Evolutionary conservation across 768 basidiomycete species (phyloP).

Genomic region (Serendipita indica): DNA sequence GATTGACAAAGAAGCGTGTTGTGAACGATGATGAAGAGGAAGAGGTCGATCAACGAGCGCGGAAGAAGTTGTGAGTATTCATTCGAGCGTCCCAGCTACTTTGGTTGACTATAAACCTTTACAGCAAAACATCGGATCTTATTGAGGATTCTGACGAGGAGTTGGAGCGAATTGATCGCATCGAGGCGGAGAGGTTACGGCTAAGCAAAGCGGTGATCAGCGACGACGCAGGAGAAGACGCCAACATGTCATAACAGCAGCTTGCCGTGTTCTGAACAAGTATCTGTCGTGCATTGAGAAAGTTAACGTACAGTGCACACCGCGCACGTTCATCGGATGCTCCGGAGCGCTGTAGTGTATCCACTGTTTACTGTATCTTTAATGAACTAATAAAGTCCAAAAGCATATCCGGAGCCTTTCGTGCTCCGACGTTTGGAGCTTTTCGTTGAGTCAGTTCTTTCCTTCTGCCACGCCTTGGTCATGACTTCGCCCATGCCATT

Average conservation of each 20-base stretch:
- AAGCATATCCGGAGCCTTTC: no score
- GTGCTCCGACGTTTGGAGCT: no score
- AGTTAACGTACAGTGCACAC: no score
- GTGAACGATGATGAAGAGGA: slow-evolving; percentile 69
- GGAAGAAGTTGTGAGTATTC: slow-evolving; percentile 18
- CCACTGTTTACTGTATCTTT: no score
- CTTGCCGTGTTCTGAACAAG: no score
- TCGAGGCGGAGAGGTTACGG: not conserved
- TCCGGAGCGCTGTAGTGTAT: not conserved
- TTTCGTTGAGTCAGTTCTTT: not conserved
- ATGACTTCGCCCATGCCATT: not conserved
- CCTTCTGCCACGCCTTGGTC: not conserved
- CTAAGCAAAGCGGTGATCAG: not conserved
- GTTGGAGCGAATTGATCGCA: slow-evolving; percentile 5
- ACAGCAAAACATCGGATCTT: slow-evolving; percentile 77
- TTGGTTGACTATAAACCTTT: slow-evolving; percentile 8
- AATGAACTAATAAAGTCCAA: no score
- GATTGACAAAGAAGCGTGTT: slow-evolving; percentile 52
- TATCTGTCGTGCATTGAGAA: no score
- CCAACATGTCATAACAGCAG: not conserved
- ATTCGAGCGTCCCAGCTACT: slow-evolving; percentile 12
- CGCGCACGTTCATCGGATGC: not conserved
- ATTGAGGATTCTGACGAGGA: slow-evolving; percentile 70
- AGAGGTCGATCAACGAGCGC: slow-evolving; percentile 37
- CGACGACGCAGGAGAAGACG: not conserved